Percentiles rank a stretch among this genome's conserved stretches.
Evolutionary conservation across 208 protist species (phyloP).

Genomic region (Novymonas esmeraldas): DNA sequence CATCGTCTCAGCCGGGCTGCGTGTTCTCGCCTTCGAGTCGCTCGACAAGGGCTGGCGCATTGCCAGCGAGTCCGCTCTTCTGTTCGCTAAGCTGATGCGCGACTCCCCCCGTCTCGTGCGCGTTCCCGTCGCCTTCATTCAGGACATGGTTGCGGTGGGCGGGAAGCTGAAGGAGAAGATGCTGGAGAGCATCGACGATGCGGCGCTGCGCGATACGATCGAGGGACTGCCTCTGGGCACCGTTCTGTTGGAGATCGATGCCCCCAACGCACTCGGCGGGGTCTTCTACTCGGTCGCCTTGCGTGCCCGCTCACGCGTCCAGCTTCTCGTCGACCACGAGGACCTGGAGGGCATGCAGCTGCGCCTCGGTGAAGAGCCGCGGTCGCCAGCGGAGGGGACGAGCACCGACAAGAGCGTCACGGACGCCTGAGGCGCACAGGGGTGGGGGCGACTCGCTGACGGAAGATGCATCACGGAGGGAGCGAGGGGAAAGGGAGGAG

Average conservation of each 20-base stretch:
- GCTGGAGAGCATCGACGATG: constrained; percentile 61
- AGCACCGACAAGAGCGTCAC: constrained; percentile 1
- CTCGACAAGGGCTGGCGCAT: constrained; percentile 80
- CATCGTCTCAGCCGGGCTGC: constrained; percentile 80
- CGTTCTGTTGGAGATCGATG: constrained; percentile 58
- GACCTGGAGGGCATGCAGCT: constrained; percentile 82
- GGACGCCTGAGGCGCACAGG: neutral
- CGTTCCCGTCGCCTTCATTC: constrained; percentile 54
- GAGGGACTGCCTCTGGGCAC: constrained; percentile 62
- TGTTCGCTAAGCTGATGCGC: constrained; percentile 72
- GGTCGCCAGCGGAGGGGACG: neutral
- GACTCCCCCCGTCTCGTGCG: constrained; percentile 57
- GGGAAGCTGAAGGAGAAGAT: constrained; percentile 73
- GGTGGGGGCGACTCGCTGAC: too few species aligned
- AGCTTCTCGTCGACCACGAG: constrained; percentile 83
- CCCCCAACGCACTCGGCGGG: constrained; percentile 31
- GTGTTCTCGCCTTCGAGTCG: constrained; percentile 69
- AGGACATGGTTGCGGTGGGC: constrained; percentile 46
- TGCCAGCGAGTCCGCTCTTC: constrained; percentile 61
- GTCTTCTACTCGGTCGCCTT: constrained; percentile 69
- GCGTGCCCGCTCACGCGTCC: constrained; percentile 66
- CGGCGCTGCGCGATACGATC: constrained; percentile 37
- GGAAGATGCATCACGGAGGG: neutral
- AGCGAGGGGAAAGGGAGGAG: too few species aligned
- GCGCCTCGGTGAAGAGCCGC: constrained; percentile 53